phyloP scores from a whole-genome alignment of 306 rosid genomes.

The Trifolium dubium region DNA sequence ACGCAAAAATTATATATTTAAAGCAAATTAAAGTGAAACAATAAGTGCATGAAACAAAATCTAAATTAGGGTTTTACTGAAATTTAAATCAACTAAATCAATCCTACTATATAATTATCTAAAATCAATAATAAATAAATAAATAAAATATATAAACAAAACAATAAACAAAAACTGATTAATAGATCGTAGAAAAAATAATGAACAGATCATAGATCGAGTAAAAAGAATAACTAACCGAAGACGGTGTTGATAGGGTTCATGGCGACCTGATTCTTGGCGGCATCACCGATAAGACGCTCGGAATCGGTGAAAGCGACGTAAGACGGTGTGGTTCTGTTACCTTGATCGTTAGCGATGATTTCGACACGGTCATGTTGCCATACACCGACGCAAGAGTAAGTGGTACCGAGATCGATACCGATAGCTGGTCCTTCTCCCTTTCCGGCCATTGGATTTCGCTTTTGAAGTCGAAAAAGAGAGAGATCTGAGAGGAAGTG shows the following conservation, averaged over 20 bases:
- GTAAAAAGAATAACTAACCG: slow-evolving; percentile 51
- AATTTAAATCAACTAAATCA: not conserved
- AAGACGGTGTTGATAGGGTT: slow-evolving; percentile 83
- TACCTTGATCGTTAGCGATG: slow-evolving; percentile 76
- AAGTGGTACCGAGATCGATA: slow-evolving; percentile 73
- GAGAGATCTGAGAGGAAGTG: slow-evolving; percentile 1
- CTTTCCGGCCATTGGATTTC: slow-evolving; percentile 55
- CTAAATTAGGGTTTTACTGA: not conserved
- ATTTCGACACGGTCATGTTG: slow-evolving; percentile 77
- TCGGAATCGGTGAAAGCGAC: slow-evolving; percentile 63
- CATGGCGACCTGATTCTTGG: slow-evolving; percentile 81
- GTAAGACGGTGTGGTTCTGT: slow-evolving; percentile 78
- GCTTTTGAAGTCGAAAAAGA: not conserved
- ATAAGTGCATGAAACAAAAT: not conserved
- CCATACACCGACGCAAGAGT: slow-evolving; percentile 78
- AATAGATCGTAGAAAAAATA: not conserved
- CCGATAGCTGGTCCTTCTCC: slow-evolving; percentile 86
- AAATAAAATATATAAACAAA: not conserved
- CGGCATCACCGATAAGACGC: slow-evolving; percentile 70
- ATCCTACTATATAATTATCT: no score
- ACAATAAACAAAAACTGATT: not conserved
- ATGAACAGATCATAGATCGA: no score
- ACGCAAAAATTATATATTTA: not conserved
- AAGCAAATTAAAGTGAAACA: not conserved
- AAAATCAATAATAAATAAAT: no score